A percentile compares a stretch with the other conserved stretches of the same genome.
These are phyloP conservation scores for Erucastrum elatum DNA, from an alignment of 345 rosid genomes.

Conservation along the genomic window DNA sequence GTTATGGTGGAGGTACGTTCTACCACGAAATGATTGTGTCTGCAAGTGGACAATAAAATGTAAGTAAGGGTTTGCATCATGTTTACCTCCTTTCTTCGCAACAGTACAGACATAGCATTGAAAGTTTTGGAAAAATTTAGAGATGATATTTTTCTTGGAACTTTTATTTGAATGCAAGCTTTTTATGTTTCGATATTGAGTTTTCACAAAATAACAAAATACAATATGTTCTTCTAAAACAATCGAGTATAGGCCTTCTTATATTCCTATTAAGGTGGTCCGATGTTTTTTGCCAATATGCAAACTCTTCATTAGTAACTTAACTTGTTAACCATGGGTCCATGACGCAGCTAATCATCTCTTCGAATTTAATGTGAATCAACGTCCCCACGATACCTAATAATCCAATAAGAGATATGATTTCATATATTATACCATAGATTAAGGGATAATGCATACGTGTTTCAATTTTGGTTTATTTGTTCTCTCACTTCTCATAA, in stretches of 20 bases:
- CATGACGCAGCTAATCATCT: background rate
- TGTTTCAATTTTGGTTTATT: background rate
- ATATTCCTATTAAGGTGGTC: background rate
- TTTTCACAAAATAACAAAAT: background rate
- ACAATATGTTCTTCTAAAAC: background rate
- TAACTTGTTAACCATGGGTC: background rate
- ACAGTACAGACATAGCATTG: conserved; percentile 34
- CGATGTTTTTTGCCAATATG: background rate
- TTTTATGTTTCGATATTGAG: background rate
- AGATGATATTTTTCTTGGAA: background rate
- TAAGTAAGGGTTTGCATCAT: conserved; percentile 31
- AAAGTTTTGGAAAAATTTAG: conserved; percentile 23
- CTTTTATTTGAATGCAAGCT: background rate
- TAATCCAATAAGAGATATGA: background rate
- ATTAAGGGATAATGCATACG: background rate
- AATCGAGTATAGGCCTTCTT: background rate
- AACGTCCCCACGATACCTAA: background rate
- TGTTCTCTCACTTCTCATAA: background rate
- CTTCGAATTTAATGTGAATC: background rate
- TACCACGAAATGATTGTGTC: conserved; percentile 71
- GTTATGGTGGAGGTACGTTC: conserved; percentile 44
- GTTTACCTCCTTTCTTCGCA: conserved; percentile 22
- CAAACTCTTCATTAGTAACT: background rate
- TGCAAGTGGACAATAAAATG: conserved; percentile 58
- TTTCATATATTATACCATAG: background rate